phyloP scores from a whole-genome alignment of 2,329 filamentous ascomycete species.

The Pestalotiopsis sp. region DNA sequence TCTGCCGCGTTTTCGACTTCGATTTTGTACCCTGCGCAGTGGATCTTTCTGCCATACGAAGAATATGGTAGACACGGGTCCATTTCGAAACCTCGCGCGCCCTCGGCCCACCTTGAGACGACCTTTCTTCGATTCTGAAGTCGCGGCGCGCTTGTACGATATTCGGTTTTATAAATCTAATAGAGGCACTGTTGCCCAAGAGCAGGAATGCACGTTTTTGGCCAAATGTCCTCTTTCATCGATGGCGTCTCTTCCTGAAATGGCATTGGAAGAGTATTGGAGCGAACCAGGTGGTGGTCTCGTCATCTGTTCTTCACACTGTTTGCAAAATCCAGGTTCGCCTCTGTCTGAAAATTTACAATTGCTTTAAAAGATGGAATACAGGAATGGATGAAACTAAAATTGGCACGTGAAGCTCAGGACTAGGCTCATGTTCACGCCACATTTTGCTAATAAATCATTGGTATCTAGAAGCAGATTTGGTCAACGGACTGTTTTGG shows the following conservation, averaged over 20 bases:
- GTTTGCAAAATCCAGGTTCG: background rate
- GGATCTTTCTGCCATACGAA: background rate
- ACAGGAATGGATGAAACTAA: background rate
- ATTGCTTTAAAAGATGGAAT: background rate
- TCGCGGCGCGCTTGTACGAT: conserved; percentile 8
- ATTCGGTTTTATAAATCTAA: background rate
- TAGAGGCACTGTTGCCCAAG: background rate
- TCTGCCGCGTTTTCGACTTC: background rate
- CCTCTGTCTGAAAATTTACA: background rate
- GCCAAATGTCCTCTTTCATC: background rate
- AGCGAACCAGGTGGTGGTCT: background rate
- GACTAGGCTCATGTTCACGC: background rate
- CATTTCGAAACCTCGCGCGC: no score
- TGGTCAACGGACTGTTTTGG: background rate
- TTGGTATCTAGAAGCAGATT: background rate
- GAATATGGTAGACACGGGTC: background rate
- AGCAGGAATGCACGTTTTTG: background rate
- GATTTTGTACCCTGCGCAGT: background rate
- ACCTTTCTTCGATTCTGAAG: background rate
- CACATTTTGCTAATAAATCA: background rate
- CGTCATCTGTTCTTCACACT: background rate
- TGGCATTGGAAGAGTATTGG: background rate
- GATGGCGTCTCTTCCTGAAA: background rate
- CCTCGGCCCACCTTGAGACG: background rate
- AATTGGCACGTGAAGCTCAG: background rate